phyloP scores from a whole-genome alignment of 2,329 filamentous ascomycete species.

The Alternaria triticimaculans region DNA sequence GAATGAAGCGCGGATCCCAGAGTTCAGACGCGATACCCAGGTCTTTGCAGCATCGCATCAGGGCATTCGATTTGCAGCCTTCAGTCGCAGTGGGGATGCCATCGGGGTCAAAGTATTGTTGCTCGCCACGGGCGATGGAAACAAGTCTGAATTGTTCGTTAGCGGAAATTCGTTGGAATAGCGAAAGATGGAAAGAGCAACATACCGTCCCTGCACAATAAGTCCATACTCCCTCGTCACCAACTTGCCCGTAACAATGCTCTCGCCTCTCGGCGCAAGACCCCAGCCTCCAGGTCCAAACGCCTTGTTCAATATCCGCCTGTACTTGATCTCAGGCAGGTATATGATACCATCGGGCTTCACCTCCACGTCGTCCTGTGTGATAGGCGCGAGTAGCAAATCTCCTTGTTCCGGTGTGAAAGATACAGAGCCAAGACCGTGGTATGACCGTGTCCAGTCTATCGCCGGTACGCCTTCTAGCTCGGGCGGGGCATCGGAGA shows the following conservation, averaged over 20 bases:
- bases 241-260: slow-evolving; percentile 79
- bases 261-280: slow-evolving; percentile 83
- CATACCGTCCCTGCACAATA: slow-evolving; percentile 84
- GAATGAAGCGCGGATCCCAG: slow-evolving; percentile 93
- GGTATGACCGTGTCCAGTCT: slow-evolving; percentile 85
- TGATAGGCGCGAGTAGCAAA: slow-evolving; percentile 71
- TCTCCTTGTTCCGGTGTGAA: slow-evolving; percentile 74
- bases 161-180: neutral
- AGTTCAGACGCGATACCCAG: slow-evolving; percentile 92
- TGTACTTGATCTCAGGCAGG: slow-evolving; percentile 97
- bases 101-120: slow-evolving; percentile 89
- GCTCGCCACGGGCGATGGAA: slow-evolving; percentile 90
- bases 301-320: slow-evolving; percentile 84
- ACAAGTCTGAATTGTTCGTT: slow-evolving; percentile 71
- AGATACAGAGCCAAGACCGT: slow-evolving; percentile 73
- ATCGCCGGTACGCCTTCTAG: slow-evolving; percentile 62
- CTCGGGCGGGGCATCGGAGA: slow-evolving; percentile 57
- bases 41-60: slow-evolving; percentile 99
- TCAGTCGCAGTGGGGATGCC: slow-evolving; percentile 93
- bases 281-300: slow-evolving; percentile 98
- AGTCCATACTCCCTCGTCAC: slow-evolving; percentile 93
- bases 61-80: slow-evolving; percentile 95
- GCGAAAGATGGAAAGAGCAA: slow-evolving; percentile 5
- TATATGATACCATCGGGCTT: slow-evolving; percentile 98
- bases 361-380: slow-evolving; percentile 83